Evolutionary conservation across 2,329 filamentous ascomycete species (phyloP).

Genomic region (Colletotrichum incanum): DNA sequence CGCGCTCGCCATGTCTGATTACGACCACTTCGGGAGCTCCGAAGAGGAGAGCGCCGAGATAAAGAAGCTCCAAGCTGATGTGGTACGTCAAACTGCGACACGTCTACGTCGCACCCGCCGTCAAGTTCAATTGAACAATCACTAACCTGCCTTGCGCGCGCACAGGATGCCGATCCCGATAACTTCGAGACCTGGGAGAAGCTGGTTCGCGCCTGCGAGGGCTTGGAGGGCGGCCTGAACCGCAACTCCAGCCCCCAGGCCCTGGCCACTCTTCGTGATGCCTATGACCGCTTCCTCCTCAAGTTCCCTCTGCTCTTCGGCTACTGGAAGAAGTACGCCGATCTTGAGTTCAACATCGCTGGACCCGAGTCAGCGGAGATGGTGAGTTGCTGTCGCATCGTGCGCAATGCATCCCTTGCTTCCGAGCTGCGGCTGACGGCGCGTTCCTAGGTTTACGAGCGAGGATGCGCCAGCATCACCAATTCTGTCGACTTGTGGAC

Average conservation of each 20-base stretch:
- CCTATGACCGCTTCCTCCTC: constrained; percentile 92
- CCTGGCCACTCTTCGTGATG: constrained; percentile 87
- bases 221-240: constrained; percentile 92
- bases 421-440: constrained; percentile 4
- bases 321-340: constrained; percentile 99
- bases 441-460: constrained; percentile 85
- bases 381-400: constrained; percentile 67
- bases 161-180: constrained; percentile 80
- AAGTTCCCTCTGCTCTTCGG: constrained; percentile 97
- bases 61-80: constrained; percentile 82
- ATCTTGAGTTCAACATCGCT: constrained; percentile 96
- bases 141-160: constrained; percentile 3
- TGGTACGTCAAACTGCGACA: constrained; percentile 71
- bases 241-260: constrained; percentile 97
- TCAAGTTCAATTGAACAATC: constrained; percentile 3
- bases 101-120: constrained; percentile 4
- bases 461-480: constrained; percentile 92
- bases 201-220: constrained; percentile 85
- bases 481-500: constrained; percentile 98
- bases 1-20: constrained; percentile 74
- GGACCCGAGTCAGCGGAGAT: constrained; percentile 98
- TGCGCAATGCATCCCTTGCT: constrained; percentile 30
- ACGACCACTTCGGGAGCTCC: constrained; percentile 77
- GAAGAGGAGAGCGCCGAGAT: constrained; percentile 89
- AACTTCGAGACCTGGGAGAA: constrained; percentile 97